Evolutionary conservation across 2,329 filamentous ascomycete genomes (phyloP).

Genomic region (Phaeomoniella chlamydospora): DNA sequence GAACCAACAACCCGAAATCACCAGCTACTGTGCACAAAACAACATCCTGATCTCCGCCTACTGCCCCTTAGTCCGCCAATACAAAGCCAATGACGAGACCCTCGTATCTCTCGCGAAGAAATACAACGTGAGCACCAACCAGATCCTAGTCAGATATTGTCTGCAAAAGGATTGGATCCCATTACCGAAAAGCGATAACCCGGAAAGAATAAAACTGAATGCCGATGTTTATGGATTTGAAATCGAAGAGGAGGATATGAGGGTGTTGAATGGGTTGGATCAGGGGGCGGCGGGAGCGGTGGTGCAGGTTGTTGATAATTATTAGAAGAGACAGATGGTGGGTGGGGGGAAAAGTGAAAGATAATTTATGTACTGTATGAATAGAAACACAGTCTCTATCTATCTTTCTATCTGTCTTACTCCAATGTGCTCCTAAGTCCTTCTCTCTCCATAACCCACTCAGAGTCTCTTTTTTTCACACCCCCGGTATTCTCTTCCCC

Average conservation of each 20-base stretch:
- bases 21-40: constrained; percentile 37
- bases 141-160: constrained; percentile 68
- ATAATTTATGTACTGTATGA: not conserved
- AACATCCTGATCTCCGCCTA: constrained; percentile 40
- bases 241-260: constrained; percentile 43
- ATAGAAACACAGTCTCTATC: too few species aligned
- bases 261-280: constrained; percentile 34
- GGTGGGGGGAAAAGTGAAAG: too few species aligned
- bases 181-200: constrained; percentile 59
- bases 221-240: constrained; percentile 47
- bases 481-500: too few species aligned
- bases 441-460: too few species aligned
- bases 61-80: constrained; percentile 45
- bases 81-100: constrained; percentile 55
- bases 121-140: constrained; percentile 58
- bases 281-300: constrained; percentile 32
- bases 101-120: constrained; percentile 54
- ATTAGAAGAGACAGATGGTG: constrained; percentile 13
- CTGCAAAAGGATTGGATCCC: constrained; percentile 65
- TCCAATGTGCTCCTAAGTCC: not conserved
- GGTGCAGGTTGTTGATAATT: constrained; percentile 30
- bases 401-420: not conserved
- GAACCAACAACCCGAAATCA: constrained; percentile 49
- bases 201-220: constrained; percentile 53
- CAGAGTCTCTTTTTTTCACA: too few species aligned